A percentile compares a stretch with the other conserved stretches of the same genome.
phyloP scores from a whole-genome alignment of 805 yeast genomes.

The Torulaspora microellipsoides region DNA sequence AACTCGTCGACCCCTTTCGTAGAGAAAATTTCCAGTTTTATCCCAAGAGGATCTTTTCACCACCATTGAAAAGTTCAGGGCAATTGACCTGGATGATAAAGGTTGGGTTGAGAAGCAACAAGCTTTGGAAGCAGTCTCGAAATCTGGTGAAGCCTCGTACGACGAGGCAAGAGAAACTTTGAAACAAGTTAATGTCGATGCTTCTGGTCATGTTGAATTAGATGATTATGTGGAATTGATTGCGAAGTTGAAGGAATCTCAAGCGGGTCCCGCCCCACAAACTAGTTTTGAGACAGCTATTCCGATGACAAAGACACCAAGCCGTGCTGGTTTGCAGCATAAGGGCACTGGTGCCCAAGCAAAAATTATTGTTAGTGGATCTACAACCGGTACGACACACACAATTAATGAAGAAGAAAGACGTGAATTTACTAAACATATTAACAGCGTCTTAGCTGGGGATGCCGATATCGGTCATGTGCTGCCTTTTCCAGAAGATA shows the following conservation, averaged over 20 bases:
- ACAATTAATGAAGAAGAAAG: slow-evolving; percentile 97
- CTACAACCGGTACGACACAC: slow-evolving; percentile 89
- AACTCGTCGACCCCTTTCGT: slow-evolving; percentile 8
- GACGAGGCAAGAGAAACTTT: slow-evolving; percentile 93
- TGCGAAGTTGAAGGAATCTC: slow-evolving; percentile 63
- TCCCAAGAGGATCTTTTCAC: slow-evolving; percentile 82
- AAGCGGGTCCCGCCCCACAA: slow-evolving; percentile 27
- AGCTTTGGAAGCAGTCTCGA: slow-evolving; percentile 77
- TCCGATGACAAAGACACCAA: slow-evolving; percentile 29
- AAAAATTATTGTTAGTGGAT: slow-evolving; percentile 77
- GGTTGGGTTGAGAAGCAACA: slow-evolving; percentile 94
- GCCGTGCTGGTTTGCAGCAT: slow-evolving; percentile 40
- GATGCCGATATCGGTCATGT: slow-evolving; percentile 80
- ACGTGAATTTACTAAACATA: slow-evolving; percentile 91
- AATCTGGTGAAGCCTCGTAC: slow-evolving; percentile 74
- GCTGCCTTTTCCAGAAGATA: slow-evolving; percentile 87
- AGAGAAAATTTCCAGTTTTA: slow-evolving; percentile 81
- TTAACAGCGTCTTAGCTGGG: slow-evolving; percentile 85
- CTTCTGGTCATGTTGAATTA: slow-evolving; percentile 93
- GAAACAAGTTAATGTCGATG: slow-evolving; percentile 87
- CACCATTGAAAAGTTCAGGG: slow-evolving; percentile 81
- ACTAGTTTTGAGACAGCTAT: slow-evolving; percentile 32
- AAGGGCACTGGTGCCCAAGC: slow-evolving; percentile 58
- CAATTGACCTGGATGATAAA: slow-evolving; percentile 81
- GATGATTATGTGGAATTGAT: slow-evolving; percentile 88